Base-by-base conservation (phyloP, 1,139 yeast species). In the Lodderomyces jiufengensis region DNA sequence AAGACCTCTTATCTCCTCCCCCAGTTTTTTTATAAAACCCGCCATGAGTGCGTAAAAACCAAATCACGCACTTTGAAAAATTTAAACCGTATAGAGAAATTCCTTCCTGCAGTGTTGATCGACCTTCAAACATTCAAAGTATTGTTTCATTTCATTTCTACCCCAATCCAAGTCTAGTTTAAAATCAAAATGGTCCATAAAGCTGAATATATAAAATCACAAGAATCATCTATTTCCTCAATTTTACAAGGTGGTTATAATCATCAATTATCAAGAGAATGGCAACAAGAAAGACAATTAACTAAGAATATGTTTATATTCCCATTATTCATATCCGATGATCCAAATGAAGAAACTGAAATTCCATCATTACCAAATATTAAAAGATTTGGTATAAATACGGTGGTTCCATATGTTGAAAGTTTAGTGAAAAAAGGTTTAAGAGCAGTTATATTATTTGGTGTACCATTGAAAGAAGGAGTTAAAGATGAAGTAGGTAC, bases 231-330 rank as follows among this genome's bases (percentile, higher is more conserved):
- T 29, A 76, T 85, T 44, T 73, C 88, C n/a, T 84, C 95, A 5
- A 68, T 92, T 32, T 72, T 92, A 34, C 92, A 92, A 45, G 96
- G 97, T 41, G 97, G 98, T 3, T 92, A 90, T 65, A 84, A 84
- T 61, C 95, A 90, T 53, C 95, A 96, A 2, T 69, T 92, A 39
- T 57, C 90, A 14, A 76, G 98, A 49, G 82, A 77, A 58, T 92
- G 98, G 98, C 98, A 92, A 60, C 76, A 74, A 47, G 88, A 82
- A 52, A 76, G 90, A 50, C 94, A 81, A 55, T 72, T 92, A 41
- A 73, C 84, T 29, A 94, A 92, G 62, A 76, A 76, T 54, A 85
- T 88, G 95, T 83, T 92, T 55, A 88, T 94, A 43, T 90, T 84
- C 65, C 99, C 99, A 13, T 70, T 92, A 29, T 92, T 92, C 57